phyloP scores from a whole-genome alignment of 495 filamentous ascomycete genomes.

The Xylaria bambusicola region DNA sequence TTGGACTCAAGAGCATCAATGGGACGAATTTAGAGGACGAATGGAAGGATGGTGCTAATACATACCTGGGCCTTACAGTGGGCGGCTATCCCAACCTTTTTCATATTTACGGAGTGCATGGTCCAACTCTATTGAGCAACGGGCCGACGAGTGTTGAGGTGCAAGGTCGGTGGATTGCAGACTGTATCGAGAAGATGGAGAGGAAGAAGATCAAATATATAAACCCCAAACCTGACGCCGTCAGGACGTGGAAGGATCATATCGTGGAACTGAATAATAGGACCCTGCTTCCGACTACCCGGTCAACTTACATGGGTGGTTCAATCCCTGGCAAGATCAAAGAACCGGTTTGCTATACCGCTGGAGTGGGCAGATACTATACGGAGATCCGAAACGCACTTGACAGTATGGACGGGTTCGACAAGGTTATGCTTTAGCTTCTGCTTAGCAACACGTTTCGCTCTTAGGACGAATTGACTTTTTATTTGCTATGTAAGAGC shows the following conservation, averaged over 20 bases:
- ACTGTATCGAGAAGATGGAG: constrained; percentile 38
- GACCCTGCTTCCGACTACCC: constrained; percentile 50
- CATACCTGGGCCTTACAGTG: no score
- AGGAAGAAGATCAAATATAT: constrained; percentile 48
- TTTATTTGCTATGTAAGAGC: no score
- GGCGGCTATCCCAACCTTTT: constrained; percentile 61
- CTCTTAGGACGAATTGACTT: no score
- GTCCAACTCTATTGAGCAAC: constrained; percentile 49
- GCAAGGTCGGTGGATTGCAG: constrained; percentile 55
- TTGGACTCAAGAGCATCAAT: no score
- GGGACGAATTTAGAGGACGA: no score
- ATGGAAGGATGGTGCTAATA: no score
- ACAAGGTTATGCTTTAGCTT: constrained; percentile 23
- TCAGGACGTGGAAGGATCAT: constrained; percentile 48
- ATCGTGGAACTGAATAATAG: constrained; percentile 42
- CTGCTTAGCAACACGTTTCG: no score
- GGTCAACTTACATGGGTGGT: constrained; percentile 54
- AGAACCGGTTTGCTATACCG: constrained; percentile 48
- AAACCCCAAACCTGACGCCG: constrained; percentile 47
- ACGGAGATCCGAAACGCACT: constrained; percentile 40
- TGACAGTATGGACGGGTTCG: constrained; percentile 35
- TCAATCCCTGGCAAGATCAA: constrained; percentile 52
- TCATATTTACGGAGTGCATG: constrained; percentile 47
- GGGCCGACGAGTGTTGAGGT: constrained; percentile 54
- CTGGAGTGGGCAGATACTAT: constrained; percentile 41